phyloP scores from a whole-genome alignment of 371 early-diverging fungal species.

The Cokeromyces recurvatus region DNA sequence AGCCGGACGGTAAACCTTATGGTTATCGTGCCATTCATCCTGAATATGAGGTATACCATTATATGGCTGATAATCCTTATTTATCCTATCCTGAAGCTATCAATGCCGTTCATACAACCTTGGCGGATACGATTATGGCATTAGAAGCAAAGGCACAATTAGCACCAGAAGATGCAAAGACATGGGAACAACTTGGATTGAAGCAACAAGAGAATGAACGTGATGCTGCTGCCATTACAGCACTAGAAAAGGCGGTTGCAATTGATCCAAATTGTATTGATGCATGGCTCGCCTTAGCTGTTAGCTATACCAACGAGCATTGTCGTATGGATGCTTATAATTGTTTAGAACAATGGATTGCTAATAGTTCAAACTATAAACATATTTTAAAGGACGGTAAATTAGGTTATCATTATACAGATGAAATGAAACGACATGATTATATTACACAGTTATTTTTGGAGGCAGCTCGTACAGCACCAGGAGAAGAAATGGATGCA shows the following conservation, averaged over 20 bases:
- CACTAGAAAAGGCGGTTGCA: conserved; percentile 74
- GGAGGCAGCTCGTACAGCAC: conserved; percentile 68
- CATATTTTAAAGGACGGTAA: conserved; percentile 11
- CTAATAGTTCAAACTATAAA: conserved; percentile 66
- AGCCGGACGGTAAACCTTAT: conserved; percentile 33
- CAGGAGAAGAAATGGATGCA: conserved; percentile 77
- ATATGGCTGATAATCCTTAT: conserved; percentile 78
- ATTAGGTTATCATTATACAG: conserved; percentile 13
- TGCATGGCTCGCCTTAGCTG: conserved; percentile 84
- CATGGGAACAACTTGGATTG: conserved; percentile 87
- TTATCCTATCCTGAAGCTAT: conserved; percentile 38
- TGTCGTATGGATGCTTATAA: conserved; percentile 82
- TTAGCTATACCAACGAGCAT: conserved; percentile 92
- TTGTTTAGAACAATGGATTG: conserved; percentile 85
- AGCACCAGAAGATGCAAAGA: conserved; percentile 68
- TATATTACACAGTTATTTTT: conserved; percentile 71
- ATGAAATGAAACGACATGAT: conserved; percentile 7
- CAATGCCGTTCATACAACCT: conserved; percentile 46
- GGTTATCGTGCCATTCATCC: conserved; percentile 63
- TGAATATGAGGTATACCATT: conserved; percentile 69
- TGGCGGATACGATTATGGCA: conserved; percentile 84
- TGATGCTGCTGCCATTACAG: conserved; percentile 87
- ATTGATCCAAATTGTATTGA: conserved; percentile 71
- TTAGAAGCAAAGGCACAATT: conserved; percentile 86
- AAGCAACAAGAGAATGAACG: conserved; percentile 95